A percentile compares a stretch with the other conserved stretches of the same genome.
phyloP scores from a whole-genome alignment of 345 rosid species.

The Eucalyptus dawsonii region DNA sequence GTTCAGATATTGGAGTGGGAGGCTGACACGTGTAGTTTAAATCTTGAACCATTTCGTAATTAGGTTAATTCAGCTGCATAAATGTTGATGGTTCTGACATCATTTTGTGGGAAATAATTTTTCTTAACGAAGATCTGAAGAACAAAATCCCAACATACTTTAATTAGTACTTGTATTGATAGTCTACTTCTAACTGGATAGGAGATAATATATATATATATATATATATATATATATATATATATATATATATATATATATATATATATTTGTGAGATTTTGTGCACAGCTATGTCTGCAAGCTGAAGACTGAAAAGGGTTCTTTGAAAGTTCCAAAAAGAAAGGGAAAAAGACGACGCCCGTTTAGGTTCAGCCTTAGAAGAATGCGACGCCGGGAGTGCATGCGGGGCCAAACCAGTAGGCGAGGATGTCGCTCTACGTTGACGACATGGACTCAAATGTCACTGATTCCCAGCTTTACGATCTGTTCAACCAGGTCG shows the following conservation, averaged over 20 bases:
- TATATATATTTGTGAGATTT: neutral
- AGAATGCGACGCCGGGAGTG: conserved; percentile 4
- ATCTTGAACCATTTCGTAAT: neutral
- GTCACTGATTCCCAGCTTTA: too few species aligned
- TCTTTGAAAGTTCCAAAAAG: too few species aligned
- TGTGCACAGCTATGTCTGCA: neutral
- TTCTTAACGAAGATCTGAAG: neutral
- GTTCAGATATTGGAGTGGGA: neutral
- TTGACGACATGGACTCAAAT: neutral
- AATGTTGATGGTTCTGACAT: neutral
- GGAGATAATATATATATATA: too few species aligned
- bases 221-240: too few species aligned
- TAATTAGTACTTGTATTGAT: neutral
- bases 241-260: too few species aligned
- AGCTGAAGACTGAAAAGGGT: neutral
- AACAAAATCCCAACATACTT: neutral
- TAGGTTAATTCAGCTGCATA: neutral
- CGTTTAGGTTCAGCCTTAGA: conserved; percentile 24
- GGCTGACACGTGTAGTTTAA: neutral
- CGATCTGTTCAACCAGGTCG: too few species aligned
- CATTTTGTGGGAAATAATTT: neutral
- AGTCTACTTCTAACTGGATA: neutral
- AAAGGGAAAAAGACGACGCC: conserved; percentile 26
- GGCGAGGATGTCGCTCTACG: conserved; percentile 69
- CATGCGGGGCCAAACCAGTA: conserved; percentile 21